phyloP scores from a whole-genome alignment of 2,329 filamentous ascomycete genomes.

The Colletotrichum neosansevieriae region DNA sequence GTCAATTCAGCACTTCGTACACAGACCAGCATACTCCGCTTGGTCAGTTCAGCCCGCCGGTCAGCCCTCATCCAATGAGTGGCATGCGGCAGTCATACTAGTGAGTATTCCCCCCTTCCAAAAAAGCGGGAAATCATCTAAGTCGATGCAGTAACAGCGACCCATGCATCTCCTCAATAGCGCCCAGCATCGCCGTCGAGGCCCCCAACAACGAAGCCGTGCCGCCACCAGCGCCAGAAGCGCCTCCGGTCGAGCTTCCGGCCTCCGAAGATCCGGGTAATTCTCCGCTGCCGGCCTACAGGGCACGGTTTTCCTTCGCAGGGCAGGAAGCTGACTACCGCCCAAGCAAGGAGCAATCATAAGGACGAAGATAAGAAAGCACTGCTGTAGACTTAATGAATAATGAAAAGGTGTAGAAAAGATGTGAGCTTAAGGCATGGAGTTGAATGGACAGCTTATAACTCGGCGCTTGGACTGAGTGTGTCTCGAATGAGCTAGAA shows the following conservation, averaged over 20 bases:
- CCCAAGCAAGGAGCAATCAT: slow-evolving; percentile 1
- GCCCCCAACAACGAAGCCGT: slow-evolving; percentile 30
- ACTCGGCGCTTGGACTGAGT: background rate
- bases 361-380: background rate
- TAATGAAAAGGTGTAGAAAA: background rate
- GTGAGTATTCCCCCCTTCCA: slow-evolving; percentile 44
- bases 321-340: slow-evolving; percentile 20
- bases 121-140: background rate
- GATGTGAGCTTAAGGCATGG: background rate
- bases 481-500: too few relatives aligned
- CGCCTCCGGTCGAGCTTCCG: slow-evolving; percentile 51
- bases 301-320: slow-evolving; percentile 49
- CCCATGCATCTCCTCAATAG: slow-evolving; percentile 31
- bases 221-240: slow-evolving; percentile 30
- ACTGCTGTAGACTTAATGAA: background rate
- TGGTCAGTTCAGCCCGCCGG: slow-evolving; percentile 37
- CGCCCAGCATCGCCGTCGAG: slow-evolving; percentile 31
- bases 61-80: slow-evolving; percentile 23
- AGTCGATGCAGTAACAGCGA: background rate
- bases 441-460: background rate
- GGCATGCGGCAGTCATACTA: slow-evolving; percentile 42
- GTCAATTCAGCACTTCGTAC: slow-evolving; percentile 42
- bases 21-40: slow-evolving; percentile 29
- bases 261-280: slow-evolving; percentile 46
- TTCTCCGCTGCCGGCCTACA: slow-evolving; percentile 52